Percentiles rank a stretch among this genome's conserved stretches.
Conservation (phyloP, 805 yeast species). For the Nakazawaea ishiwadae region DNA sequence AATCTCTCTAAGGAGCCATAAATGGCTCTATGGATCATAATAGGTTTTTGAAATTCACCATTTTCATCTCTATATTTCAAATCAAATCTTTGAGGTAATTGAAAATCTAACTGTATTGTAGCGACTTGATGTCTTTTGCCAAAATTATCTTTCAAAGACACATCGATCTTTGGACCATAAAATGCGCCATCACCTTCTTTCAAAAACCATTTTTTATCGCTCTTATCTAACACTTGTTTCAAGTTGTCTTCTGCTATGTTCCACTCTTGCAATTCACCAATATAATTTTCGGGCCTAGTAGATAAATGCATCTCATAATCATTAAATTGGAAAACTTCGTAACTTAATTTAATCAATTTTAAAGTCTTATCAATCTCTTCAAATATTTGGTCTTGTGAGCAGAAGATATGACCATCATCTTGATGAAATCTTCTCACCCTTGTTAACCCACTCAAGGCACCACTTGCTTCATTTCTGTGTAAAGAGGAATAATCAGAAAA, state of each 20-base stretch:
- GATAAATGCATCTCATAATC: constrained; percentile 65
- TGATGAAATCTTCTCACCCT: constrained; percentile 95
- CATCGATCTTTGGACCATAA: constrained; percentile 95
- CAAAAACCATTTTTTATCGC: constrained; percentile 56
- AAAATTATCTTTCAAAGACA: constrained; percentile 72
- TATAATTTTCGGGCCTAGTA: constrained; percentile 75
- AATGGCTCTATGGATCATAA: constrained; percentile 94
- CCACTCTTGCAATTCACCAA: constrained; percentile 82
- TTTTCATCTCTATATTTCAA: constrained; percentile 59
- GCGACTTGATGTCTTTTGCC: constrained; percentile 91
- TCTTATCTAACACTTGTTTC: constrained; percentile 46
- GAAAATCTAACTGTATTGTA: constrained; percentile 93
- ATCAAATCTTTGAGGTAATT: constrained; percentile 80
- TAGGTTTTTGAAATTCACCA: constrained; percentile 60
- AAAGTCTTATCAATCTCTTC: constrained; percentile 73
- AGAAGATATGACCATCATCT: constrained; percentile 97
- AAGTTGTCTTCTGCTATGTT: constrained; percentile 71
- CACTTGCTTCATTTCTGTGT: constrained; percentile 93
- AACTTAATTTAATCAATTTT: constrained; percentile 69
- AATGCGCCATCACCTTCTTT: constrained; percentile 96
- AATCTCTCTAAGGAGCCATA: constrained; percentile 94
- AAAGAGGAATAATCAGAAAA: constrained; percentile 86
- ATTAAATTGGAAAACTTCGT: constrained; percentile 58
- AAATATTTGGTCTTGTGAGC: constrained; percentile 68
- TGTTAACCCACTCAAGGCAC: constrained; percentile 89